Evolutionary conservation across 306 rosid species (phyloP), one percentile per base, ranked within the genome.

Genomic region (Prunus davidiana): DNA sequence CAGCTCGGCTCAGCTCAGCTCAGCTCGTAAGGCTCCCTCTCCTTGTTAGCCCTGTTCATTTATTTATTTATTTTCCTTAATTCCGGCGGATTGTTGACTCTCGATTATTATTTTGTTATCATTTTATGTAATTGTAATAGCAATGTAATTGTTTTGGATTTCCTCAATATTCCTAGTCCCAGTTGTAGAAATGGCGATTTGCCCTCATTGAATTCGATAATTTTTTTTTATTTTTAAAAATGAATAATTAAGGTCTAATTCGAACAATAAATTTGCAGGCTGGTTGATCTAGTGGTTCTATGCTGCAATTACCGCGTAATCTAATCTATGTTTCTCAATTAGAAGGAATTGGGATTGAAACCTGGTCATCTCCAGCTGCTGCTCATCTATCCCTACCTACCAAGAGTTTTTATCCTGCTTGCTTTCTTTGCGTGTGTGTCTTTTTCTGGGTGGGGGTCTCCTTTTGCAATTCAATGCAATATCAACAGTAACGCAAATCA

Each of bases 181-280:
- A 64, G 47, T 51, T 32, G 10, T 55, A 65, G 54, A 72, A 72
- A 50, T 64, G 64, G 20, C 25, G 52, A 50, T 52, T 50, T 25
- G 18, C 34, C 18, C 22, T 22, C 13, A 12, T 8, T 54, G 7
- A 52, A 60, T 24, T 67, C 56, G 20, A 13, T 76, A 0, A 32
- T 3, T 30, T 30, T 30, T 22, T 30, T 30, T 30, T 32, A 4
- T 4, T 32, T 32, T 76, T 72, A 12, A 20, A 38, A 16, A 61
- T 19, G 60, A 49, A 18, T 18, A 41, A 69, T 50, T 3, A 41
- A 47, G 55, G 60, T 67, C 28, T 22, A 69, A 24, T 49, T 24
- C 27, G 19, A 38, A 41, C 20, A 30, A n/a, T 71, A 34, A n/a
- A 54, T 71, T 41, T 64, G 78, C 85, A 66, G 81, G 77, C 58